Conservation (phyloP, 2,329 filamentous ascomycete genomes). For the Monilinia aucupariae region DNA sequence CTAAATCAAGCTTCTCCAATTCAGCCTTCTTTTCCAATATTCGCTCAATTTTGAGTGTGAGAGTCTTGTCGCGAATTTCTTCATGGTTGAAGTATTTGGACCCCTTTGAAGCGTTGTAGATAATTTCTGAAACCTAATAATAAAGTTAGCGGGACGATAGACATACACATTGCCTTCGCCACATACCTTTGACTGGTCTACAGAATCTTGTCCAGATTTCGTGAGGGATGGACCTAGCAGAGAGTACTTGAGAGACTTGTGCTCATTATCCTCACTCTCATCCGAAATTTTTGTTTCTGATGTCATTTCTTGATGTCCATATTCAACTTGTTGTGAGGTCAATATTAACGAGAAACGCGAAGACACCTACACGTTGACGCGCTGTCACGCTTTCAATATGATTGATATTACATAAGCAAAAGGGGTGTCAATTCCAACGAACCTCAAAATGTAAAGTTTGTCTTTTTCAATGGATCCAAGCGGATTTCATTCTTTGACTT, state of each 20-base stretch:
- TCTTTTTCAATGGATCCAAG: neutral
- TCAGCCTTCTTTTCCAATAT: constrained; percentile 70
- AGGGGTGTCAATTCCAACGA: neutral
- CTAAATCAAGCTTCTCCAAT: constrained; percentile 71
- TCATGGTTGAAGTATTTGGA: constrained; percentile 96
- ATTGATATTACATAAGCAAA: neutral
- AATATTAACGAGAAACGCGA: constrained; percentile 9
- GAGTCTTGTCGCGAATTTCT: constrained; percentile 69
- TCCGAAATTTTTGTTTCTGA: neutral
- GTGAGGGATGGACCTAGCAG: constrained; percentile 85
- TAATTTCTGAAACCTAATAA: constrained; percentile 78
- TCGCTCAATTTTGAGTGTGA: constrained; percentile 79
- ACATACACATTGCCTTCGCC: constrained; percentile 10
- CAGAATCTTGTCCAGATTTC: constrained; percentile 86
- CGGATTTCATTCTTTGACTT: neutral
- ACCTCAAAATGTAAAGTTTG: neutral
- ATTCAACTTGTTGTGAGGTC: neutral
- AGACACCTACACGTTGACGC: neutral
- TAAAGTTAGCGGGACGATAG: constrained; percentile 14
- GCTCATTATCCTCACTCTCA: constrained; percentile 27
- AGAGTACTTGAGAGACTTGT: constrained; percentile 77
- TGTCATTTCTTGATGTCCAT: constrained; percentile 14
- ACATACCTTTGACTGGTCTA: constrained; percentile 78
- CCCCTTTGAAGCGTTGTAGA: constrained; percentile 93
- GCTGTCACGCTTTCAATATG: constrained; percentile 8